phyloP scores from a whole-genome alignment of 1,284 basidiomycete genomes.

The Somion occarium region DNA sequence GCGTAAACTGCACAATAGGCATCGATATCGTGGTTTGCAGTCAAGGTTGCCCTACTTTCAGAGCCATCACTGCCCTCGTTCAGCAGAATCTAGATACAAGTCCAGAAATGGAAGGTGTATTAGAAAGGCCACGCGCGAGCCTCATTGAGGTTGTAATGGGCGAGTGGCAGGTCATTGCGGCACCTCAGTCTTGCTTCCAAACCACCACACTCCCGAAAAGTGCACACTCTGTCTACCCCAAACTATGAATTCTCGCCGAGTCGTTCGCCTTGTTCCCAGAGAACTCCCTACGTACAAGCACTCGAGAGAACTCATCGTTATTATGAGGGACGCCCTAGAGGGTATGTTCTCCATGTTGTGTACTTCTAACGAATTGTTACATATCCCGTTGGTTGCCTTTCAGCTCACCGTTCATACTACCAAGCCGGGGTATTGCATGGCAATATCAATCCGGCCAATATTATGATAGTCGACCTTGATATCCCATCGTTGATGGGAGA shows the following conservation, averaged over 20 bases:
- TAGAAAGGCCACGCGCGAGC: background rate
- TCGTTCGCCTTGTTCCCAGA: background rate
- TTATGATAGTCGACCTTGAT: slow-evolving; percentile 6
- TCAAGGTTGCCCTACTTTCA: background rate
- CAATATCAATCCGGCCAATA: slow-evolving; percentile 8
- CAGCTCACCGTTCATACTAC: background rate
- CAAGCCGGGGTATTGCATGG: slow-evolving; percentile 8
- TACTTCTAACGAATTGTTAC: too few species aligned
- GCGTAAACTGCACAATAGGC: slow-evolving; percentile 80
- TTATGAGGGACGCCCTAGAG: background rate
- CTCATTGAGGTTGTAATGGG: background rate
- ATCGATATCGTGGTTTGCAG: slow-evolving; percentile 21
- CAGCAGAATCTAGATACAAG: background rate
- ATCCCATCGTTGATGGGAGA: background rate
- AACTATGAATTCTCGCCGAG: background rate
- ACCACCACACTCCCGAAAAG: background rate
- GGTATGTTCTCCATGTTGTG: background rate
- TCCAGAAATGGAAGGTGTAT: background rate
- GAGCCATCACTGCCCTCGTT: too few species aligned
- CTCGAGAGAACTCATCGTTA: background rate
- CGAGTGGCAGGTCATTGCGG: background rate
- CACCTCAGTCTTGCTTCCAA: background rate
- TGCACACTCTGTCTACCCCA: background rate
- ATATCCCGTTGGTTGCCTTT: too few species aligned
- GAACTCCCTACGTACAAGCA: background rate